These are phyloP conservation scores for Urtica urens DNA, from an alignment of 306 rosid genomes.

Conservation along the genomic window DNA sequence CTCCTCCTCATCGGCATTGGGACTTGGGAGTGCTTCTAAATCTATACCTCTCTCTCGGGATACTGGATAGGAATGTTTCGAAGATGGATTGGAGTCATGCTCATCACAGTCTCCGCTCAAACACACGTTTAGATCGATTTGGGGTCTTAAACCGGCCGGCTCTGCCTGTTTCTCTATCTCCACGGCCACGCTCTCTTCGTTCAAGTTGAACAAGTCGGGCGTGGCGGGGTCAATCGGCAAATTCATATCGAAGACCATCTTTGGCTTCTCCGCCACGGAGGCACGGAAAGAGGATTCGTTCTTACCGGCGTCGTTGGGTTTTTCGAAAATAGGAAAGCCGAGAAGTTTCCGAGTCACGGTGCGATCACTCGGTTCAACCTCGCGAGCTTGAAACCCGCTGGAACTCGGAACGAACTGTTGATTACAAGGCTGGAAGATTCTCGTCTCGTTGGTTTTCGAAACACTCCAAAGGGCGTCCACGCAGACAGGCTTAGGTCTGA, in stretches of 20 bases:
- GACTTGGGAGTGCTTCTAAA: constrained; percentile 56
- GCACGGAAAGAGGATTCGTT: constrained; percentile 35
- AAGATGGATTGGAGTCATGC: constrained; percentile 59
- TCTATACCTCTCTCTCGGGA: constrained; percentile 32
- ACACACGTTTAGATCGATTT: constrained; percentile 66
- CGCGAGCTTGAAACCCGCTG: constrained; percentile 32
- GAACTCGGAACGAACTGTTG: constrained; percentile 27
- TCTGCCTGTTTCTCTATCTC: constrained; percentile 28
- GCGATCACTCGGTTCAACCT: constrained; percentile 32
- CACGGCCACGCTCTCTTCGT: constrained; percentile 20
- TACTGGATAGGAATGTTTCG: constrained; percentile 27
- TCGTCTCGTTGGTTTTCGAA: constrained; percentile 28
- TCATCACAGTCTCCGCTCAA: constrained; percentile 60
- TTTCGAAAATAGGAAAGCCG: constrained; percentile 57
- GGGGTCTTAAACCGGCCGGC: constrained; percentile 29
- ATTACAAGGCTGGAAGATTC: constrained; percentile 27
- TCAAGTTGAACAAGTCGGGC: constrained; percentile 37
- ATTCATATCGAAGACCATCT: constrained; percentile 52
- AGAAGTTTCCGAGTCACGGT: constrained; percentile 37
- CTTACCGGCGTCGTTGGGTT: constrained; percentile 34
- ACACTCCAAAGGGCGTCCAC: constrained; percentile 35
- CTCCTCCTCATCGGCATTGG: constrained; percentile 30
- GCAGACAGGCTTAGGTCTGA: constrained; percentile 34
- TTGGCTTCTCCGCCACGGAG: constrained; percentile 27
- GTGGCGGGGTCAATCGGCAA: constrained; percentile 57